phyloP scores from a whole-genome alignment of 2,329 filamentous ascomycete genomes.

The Cladobotryum protrusum region DNA sequence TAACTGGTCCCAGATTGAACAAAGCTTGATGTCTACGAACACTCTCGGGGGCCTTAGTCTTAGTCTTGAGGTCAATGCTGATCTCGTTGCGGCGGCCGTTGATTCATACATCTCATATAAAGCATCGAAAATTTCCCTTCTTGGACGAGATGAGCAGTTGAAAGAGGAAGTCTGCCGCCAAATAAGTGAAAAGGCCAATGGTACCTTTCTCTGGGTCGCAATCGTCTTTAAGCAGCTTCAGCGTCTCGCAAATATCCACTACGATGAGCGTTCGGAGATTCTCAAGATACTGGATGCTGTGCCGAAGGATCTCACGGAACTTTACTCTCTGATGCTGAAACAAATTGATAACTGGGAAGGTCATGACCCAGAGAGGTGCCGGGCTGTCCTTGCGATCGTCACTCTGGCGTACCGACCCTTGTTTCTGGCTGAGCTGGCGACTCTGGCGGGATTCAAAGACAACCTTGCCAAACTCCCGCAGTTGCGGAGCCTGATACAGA shows the following conservation, averaged over 20 bases:
- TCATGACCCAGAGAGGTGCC: conserved; percentile 20
- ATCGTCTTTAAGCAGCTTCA: conserved; percentile 14
- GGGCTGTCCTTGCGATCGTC: conserved; percentile 25
- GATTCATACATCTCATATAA: conserved; percentile 1
- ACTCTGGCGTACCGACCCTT: conserved; percentile 29
- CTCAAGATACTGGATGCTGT: background rate
- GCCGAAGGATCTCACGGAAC: background rate
- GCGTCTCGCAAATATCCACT: background rate
- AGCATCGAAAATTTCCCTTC: background rate
- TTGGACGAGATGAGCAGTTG: conserved; percentile 5
- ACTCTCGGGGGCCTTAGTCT: background rate
- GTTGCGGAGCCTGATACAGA: conserved; percentile 22
- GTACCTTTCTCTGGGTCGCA: conserved; percentile 25
- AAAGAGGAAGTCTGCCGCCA: conserved; percentile 10
- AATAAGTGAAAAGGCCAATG: conserved; percentile 26
- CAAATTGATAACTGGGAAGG: conserved; percentile 24
- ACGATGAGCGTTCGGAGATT: background rate
- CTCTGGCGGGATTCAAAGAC: conserved; percentile 28
- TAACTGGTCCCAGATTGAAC: conserved; percentile 11
- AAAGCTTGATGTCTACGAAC: background rate
- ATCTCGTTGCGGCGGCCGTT: background rate
- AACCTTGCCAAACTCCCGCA: conserved; percentile 21
- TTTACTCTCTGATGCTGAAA: conserved; percentile 34
- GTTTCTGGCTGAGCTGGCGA: conserved; percentile 24
- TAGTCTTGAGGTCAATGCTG: conserved; percentile 19